Evolutionary conservation across 2,329 filamentous ascomycete genomes (phyloP).

Genomic region (Bisporella sp.): DNA sequence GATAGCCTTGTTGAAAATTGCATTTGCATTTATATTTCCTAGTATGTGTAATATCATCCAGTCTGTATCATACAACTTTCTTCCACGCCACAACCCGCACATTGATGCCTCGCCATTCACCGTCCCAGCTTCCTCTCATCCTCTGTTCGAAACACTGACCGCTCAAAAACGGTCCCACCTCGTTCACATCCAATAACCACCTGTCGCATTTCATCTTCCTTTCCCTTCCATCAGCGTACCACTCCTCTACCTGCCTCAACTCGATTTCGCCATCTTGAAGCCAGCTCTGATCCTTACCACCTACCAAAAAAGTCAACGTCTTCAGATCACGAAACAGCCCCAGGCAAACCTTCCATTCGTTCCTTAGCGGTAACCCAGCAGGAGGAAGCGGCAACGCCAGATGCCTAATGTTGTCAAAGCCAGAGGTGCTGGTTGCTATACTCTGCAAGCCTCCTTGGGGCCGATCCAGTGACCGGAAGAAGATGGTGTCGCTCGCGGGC

Average conservation of each 20-base stretch:
- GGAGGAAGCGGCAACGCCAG: constrained; percentile 1
- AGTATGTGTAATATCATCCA: too few relatives aligned
- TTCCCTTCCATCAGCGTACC: constrained; percentile 8
- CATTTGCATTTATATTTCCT: too few relatives aligned
- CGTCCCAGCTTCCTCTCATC: background rate
- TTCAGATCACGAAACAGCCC: background rate
- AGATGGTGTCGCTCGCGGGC: constrained; percentile 7
- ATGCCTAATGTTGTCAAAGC: constrained; percentile 1
- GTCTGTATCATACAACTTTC: background rate
- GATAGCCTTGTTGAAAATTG: too few relatives aligned
- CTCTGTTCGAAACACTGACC: background rate
- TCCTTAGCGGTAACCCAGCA: background rate
- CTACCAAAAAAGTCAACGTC: constrained; percentile 9
- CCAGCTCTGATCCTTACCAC: constrained; percentile 5
- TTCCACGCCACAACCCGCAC: constrained; percentile 10
- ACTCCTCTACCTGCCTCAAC: constrained; percentile 7
- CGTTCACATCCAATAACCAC: background rate
- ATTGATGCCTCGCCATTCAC: background rate
- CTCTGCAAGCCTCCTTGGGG: background rate
- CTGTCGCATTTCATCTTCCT: background rate
- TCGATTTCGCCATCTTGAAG: constrained; percentile 1
- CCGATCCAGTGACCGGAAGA: constrained; percentile 6
- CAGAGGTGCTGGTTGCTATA: background rate
- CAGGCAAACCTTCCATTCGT: background rate
- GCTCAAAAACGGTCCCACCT: background rate